Conservation (phyloP, 108 stramenopile genomes). For the Skeletonema menzelii region DNA sequence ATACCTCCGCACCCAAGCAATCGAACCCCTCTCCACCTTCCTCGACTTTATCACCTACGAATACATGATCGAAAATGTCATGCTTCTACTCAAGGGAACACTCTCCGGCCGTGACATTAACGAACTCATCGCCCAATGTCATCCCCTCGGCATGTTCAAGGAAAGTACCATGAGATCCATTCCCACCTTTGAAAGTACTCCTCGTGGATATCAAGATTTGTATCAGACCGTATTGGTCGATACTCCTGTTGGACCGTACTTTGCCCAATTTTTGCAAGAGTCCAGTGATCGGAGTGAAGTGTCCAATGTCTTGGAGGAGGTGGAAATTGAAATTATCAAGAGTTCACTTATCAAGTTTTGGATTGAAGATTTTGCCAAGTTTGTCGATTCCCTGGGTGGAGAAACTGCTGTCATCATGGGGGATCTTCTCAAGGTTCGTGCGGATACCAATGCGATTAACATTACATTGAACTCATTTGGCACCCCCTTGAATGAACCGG, state of each 20-base stretch:
- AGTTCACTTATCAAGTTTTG: conserved; percentile 97
- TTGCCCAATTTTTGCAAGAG: conserved; percentile 90
- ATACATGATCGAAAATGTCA: conserved; percentile 99
- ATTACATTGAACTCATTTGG: conserved; percentile 99
- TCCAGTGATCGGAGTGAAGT: conserved; percentile 63
- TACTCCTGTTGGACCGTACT: conserved; percentile 98
- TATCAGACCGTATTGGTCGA: conserved; percentile 99
- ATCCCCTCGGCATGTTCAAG: conserved; percentile 99
- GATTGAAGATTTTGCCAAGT: conserved; percentile 95
- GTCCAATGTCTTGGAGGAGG: conserved; percentile 94
- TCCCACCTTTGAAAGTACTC: conserved; percentile 92
- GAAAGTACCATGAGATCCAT: conserved; percentile 96
- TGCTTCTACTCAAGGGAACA: conserved; percentile 98
- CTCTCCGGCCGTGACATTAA: conserved; percentile 93
- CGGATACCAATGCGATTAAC: conserved; percentile 98
- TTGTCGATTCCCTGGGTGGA: conserved; percentile 85
- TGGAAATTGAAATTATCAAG: conserved; percentile 99
- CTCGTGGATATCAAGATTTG: conserved; percentile 96
- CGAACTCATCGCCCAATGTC: conserved; percentile 97
- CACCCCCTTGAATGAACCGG: conserved; percentile 92
- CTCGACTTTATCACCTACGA: conserved; percentile 99
- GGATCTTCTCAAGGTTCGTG: conserved; percentile 92
- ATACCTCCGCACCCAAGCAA: conserved; percentile 95
- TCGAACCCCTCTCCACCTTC: conserved; percentile 95
- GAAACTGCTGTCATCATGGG: conserved; percentile 96